Evolutionary conservation across 208 protist genomes (phyloP), one percentile per base, ranked within the genome.

Genomic region (Angomonas deanei): DNA sequence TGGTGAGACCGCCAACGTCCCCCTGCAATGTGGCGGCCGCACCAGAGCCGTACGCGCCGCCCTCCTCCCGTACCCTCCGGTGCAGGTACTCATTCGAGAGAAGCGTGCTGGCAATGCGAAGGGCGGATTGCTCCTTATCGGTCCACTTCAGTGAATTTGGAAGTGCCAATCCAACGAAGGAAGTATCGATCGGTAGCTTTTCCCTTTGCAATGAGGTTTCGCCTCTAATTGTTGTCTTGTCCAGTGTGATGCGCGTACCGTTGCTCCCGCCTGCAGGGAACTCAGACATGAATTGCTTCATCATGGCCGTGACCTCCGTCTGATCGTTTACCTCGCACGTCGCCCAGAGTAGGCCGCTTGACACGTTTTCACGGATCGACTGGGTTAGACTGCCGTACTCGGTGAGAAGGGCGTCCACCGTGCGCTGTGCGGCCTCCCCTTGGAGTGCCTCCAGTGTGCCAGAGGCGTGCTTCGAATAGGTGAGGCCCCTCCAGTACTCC

Each of bases 71-170:
- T 59, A 97, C 83, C 3, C 81, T 78, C 56, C 83, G 83, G 71
- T 97, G 92, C 50, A 97, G 73, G 72, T 84, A 94, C 67, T 97
- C 86, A 60, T 93, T 93, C 42, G 65, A 64, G 15, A 94, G 78
- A 48, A 94, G 62, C 53, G 83, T 72, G 46, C 72, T 82, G 28
- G 72, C 91, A 13, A 94, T 84, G 26, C 86, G 87, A 47, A 91
- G 66, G n/a, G 80, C 67, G 8, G 85, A 81, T 66, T 91, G 82
- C 32, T 88, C 82, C 1, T 74, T 75, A 64, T 84, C 62, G 39
- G 34, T 50, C 82, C 84, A 92, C 17, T 70, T 71, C 58, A 93
- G 55, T 15, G 56, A 58, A 50, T 88, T 90, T 15, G 82, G 78
- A 28, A 87, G 61, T 23, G 86, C 86, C 34, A 82, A 57, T 23